Conservation (phyloP, 352 stramenopile species). For the Pythium rhizo-oryzae region DNA sequence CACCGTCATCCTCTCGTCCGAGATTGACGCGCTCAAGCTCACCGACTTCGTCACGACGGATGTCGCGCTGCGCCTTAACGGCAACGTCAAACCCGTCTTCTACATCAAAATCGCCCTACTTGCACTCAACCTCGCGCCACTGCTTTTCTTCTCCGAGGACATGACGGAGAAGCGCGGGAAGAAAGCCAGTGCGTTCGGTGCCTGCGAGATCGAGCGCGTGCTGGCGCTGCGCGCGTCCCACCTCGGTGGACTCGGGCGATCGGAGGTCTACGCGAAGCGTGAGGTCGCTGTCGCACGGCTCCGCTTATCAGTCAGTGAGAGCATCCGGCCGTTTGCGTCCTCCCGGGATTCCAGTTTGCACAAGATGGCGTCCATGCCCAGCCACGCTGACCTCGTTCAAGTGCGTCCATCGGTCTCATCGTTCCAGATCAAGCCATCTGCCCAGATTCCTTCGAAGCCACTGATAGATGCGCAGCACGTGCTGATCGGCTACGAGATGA, state of each 20-base stretch:
- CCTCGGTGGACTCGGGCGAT: constrained; percentile 32
- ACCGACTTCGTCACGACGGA: constrained; percentile 36
- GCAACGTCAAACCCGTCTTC: constrained; percentile 28
- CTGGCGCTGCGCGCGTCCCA: constrained; percentile 30
- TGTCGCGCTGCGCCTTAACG: constrained; percentile 34
- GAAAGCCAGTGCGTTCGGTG: not conserved
- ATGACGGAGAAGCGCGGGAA: constrained; percentile 14
- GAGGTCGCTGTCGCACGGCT: no score
- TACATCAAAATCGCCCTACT: constrained; percentile 33
- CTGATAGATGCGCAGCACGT: no score
- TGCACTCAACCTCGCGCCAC: constrained; percentile 25
- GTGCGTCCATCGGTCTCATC: no score
- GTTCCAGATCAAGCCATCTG: no score
- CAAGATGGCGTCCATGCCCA: no score
- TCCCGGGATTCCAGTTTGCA: not conserved
- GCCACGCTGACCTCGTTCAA: no score
- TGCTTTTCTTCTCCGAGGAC: constrained; percentile 22
- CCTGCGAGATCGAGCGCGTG: constrained; percentile 25
- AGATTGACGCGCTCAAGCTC: constrained; percentile 27
- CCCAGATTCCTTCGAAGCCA: no score
- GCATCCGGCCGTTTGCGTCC: no score
- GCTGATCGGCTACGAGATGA: constrained; percentile 20
- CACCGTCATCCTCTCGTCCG: constrained; percentile 15
- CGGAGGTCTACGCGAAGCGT: constrained; percentile 9
- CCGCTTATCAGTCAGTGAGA: no score